phyloP scores from a whole-genome alignment of 768 basidiomycete genomes.

The Lactarius evosmus region DNA sequence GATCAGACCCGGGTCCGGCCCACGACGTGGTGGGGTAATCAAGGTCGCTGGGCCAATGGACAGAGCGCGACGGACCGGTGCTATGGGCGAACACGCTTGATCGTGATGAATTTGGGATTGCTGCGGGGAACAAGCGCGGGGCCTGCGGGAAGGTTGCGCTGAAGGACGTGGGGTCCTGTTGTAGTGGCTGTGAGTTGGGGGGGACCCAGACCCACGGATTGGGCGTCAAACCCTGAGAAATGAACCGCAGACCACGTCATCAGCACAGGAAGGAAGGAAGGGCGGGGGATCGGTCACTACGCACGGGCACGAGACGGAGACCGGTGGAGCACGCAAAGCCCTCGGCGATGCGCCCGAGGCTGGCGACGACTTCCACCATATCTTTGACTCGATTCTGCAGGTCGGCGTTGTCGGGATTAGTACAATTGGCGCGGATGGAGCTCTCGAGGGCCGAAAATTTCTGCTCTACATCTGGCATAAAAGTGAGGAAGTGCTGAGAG shows the following conservation, averaged over 20 bases:
- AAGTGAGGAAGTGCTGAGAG: conserved; percentile 17
- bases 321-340: conserved; percentile 18
- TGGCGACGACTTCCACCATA: conserved; percentile 14
- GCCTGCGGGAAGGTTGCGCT: conserved; percentile 17
- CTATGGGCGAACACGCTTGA: conserved; percentile 20
- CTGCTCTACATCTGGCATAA: conserved; percentile 20
- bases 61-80: conserved; percentile 17
- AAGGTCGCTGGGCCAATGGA: conserved; percentile 23
- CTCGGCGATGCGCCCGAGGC: conserved; percentile 18
- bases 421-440: neutral
- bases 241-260: neutral
- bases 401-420: conserved; percentile 1
- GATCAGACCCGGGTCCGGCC: neutral
- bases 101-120: conserved; percentile 18
- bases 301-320: conserved; percentile 22
- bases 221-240: conserved; percentile 1
- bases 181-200: neutral
- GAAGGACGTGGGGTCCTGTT: conserved; percentile 17
- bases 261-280: neutral
- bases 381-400: conserved; percentile 14
- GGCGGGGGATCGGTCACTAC: neutral
- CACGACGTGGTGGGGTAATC: neutral
- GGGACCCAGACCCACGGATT: conserved; percentile 19
- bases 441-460: conserved; percentile 11
- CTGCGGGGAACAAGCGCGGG: conserved; percentile 17